Conservation (phyloP, 352 stramenopile species). For the Globisporangium alternatum region DNA sequence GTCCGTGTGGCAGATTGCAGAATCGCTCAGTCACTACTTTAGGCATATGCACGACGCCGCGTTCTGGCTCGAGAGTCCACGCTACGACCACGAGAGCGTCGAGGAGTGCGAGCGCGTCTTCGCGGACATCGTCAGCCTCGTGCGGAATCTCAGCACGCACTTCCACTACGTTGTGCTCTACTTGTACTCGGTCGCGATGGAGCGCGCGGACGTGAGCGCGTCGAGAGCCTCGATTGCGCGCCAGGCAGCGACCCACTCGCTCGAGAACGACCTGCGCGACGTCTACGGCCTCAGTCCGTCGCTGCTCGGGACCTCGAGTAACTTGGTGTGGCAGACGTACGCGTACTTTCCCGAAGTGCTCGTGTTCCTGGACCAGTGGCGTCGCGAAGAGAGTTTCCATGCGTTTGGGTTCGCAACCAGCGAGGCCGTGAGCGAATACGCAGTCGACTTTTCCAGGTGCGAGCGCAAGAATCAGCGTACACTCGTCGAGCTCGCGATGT, state of each 20-base stretch:
- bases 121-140: constrained; percentile 21
- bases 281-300: constrained; percentile 8
- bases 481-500: constrained; percentile 1
- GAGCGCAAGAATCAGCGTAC: constrained; percentile 2
- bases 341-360: constrained; percentile 71
- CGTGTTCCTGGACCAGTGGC: constrained; percentile 62
- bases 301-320: not conserved
- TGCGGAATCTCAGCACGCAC: constrained; percentile 26
- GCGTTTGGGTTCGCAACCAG: constrained; percentile 27
- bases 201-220: constrained; percentile 17
- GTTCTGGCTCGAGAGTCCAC: constrained; percentile 22
- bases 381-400: constrained; percentile 37
- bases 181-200: constrained; percentile 45
- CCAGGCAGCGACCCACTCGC: constrained; percentile 7
- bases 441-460: not conserved
- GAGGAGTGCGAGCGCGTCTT: constrained; percentile 29
- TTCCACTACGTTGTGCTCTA: constrained; percentile 46
- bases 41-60: constrained; percentile 22
- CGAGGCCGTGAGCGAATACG: constrained; percentile 14
- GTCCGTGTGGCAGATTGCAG: constrained; percentile 19
- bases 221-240: constrained; percentile 6
- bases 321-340: constrained; percentile 54
- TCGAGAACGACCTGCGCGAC: constrained; percentile 1
- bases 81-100: constrained; percentile 12
- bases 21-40: constrained; percentile 25